Conservation (phyloP, 2,329 filamentous ascomycete genomes). For the Calonectria pauciramosa region DNA sequence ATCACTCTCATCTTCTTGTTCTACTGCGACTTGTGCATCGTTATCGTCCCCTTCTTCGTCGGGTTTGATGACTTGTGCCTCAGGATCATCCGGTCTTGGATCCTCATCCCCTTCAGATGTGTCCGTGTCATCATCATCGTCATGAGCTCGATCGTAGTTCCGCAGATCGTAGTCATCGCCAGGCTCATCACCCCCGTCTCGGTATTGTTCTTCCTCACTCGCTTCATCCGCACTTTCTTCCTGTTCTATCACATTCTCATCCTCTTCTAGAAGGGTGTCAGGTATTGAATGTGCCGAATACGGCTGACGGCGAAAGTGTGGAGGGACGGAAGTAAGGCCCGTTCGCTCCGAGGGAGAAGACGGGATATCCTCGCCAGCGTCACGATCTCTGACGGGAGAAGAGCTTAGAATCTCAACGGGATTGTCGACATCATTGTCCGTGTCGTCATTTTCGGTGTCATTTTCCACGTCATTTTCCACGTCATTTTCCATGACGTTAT, state of each 20-base stretch:
- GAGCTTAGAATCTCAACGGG: conserved; percentile 43
- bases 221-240: conserved; percentile 5
- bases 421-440: conserved; percentile 32
- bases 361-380: conserved; percentile 18
- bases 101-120: conserved; percentile 47
- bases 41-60: conserved; percentile 46
- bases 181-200: conserved; percentile 45
- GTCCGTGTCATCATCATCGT: conserved; percentile 52
- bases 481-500: conserved; percentile 35
- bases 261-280: background rate
- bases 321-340: conserved; percentile 5
- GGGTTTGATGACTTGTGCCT: conserved; percentile 39
- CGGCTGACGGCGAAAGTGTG: background rate
- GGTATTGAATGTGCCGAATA: conserved; percentile 8
- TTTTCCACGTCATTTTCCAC: conserved; percentile 38
- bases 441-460: conserved; percentile 33
- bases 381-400: conserved; percentile 33
- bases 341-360: conserved; percentile 21
- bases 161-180: conserved; percentile 53
- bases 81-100: conserved; percentile 42
- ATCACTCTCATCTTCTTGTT: conserved; percentile 46
- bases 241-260: conserved; percentile 28
- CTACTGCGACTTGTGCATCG: conserved; percentile 36
- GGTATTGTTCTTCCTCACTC: conserved; percentile 41
- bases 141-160: conserved; percentile 49